Percentiles rank a stretch among this genome's conserved stretches.
Evolutionary conservation across 1,139 yeast species (phyloP).

Genomic region (Zygotorulaspora mrakii): DNA sequence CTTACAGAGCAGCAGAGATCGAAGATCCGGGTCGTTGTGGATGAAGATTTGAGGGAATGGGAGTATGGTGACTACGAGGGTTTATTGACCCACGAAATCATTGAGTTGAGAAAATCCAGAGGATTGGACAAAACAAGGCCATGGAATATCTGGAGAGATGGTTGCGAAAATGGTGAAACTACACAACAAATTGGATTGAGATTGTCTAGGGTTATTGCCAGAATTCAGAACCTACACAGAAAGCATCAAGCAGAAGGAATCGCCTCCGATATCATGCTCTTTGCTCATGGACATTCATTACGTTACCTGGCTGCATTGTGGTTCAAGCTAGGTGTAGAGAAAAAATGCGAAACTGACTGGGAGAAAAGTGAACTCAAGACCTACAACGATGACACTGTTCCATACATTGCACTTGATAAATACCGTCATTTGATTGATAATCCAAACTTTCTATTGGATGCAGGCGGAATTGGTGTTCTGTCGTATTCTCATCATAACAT

Average conservation of each 20-base stretch:
- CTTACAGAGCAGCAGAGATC: conserved; percentile 48
- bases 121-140: conserved; percentile 54
- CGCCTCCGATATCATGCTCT: conserved; percentile 70
- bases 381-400: conserved; percentile 36
- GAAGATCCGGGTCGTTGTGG: conserved; percentile 48
- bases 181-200: conserved; percentile 62
- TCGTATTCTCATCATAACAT: conserved; percentile 83
- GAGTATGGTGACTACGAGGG: conserved; percentile 97
- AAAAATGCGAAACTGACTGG: conserved; percentile 28
- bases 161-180: conserved; percentile 87
- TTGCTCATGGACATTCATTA: conserved; percentile 91
- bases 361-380: conserved; percentile 23
- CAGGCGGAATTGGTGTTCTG: conserved; percentile 92
- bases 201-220: conserved; percentile 62
- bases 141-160: conserved; percentile 92
- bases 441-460: conserved; percentile 81
- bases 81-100: conserved; percentile 61
- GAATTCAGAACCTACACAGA: conserved; percentile 60
- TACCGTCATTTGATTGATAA: conserved; percentile 44
- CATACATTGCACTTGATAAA: conserved; percentile 32
- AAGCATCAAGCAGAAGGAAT: conserved; percentile 51
- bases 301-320: conserved; percentile 88
- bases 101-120: conserved; percentile 51
- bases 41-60: conserved; percentile 84
- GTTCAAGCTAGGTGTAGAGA: conserved; percentile 46